Base-by-base conservation (phyloP, 345 rosid genomes). In the Linum trigynum region DNA sequence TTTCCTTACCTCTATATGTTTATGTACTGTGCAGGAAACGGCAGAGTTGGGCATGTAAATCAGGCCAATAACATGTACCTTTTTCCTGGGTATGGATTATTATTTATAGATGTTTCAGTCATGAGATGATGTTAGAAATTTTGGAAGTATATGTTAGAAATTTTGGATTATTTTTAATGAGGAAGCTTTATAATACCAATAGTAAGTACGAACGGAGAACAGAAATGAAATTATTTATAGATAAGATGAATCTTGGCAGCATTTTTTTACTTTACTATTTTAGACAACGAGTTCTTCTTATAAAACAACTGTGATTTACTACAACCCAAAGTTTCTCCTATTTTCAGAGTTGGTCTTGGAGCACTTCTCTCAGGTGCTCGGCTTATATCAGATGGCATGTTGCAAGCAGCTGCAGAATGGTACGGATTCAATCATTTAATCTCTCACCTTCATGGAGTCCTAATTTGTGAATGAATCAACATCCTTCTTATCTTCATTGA, bases 11-110 rank as follows among this genome's bases (percentile, higher is more conserved):
- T n/a, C 58, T 48, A 63, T 50, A 14, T 17, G 64, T 71, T 57
- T 69, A 14, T 39, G 23, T 60, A 39, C 68, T 75, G 32, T 78
- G 74, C 78, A 94, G 97, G 91, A 59, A 90, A 88, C 62, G 96
- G 99, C 61, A 86, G 77, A 74, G 77, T 83, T 37, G 97, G 99
- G 51, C 86, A 86, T 79, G 99, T 85, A 73, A 94, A 94, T 83
- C 99, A 94, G 71, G 97, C 97, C 68, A 94, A 94, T 78, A 94
- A 94, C 78, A 90, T 94, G 97, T 94, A 94, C 80, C 84, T 94
- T 64, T 94, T 94, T 80, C 99, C 99, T 0, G 99, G 99, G 96
- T 94, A 62, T 55, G 97, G 72, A 42, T 71, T 78, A 56, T 36
- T 58, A 56, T 70, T 64, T 10, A 48, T 2, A 48, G 7, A 23